Conservation (phyloP, 2,329 filamentous ascomycete genomes). For the Neonectria punicea region DNA sequence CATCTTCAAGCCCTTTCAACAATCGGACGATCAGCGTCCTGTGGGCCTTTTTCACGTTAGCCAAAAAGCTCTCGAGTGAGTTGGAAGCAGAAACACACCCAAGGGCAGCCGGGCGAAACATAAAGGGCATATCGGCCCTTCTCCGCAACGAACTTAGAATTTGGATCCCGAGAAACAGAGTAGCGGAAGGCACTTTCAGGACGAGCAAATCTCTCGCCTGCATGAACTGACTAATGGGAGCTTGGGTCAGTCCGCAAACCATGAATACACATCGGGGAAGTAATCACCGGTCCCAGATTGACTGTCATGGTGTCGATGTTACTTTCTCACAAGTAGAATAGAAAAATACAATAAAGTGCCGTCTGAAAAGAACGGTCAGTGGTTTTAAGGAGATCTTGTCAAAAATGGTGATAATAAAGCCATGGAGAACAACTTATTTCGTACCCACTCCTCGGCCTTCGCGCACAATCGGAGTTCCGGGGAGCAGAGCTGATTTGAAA, state of each 20-base stretch:
- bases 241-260: too few relatives aligned
- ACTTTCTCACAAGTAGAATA: too few relatives aligned
- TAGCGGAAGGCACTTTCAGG: slow-evolving; percentile 66
- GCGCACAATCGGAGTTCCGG: background rate
- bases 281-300: slow-evolving; percentile 5
- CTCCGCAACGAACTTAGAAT: slow-evolving; percentile 66
- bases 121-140: slow-evolving; percentile 71
- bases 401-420: too few relatives aligned
- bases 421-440: too few relatives aligned
- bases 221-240: slow-evolving; percentile 25
- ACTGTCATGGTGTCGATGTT: background rate
- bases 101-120: slow-evolving; percentile 69
- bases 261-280: too few relatives aligned
- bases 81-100: slow-evolving; percentile 54
- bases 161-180: slow-evolving; percentile 61
- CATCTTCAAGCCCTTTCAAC: slow-evolving; percentile 77
- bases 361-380: too few relatives aligned
- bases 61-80: accelerated
- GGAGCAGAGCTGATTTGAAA: background rate
- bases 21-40: slow-evolving; percentile 77
- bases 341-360: too few relatives aligned
- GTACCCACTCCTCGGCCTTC: background rate
- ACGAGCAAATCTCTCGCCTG: slow-evolving; percentile 63
- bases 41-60: slow-evolving; percentile 64
- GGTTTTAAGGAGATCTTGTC: too few relatives aligned